These are phyloP conservation scores for Candida ovalis DNA, from an alignment of 805 yeast genomes.

Conservation along the genomic window DNA sequence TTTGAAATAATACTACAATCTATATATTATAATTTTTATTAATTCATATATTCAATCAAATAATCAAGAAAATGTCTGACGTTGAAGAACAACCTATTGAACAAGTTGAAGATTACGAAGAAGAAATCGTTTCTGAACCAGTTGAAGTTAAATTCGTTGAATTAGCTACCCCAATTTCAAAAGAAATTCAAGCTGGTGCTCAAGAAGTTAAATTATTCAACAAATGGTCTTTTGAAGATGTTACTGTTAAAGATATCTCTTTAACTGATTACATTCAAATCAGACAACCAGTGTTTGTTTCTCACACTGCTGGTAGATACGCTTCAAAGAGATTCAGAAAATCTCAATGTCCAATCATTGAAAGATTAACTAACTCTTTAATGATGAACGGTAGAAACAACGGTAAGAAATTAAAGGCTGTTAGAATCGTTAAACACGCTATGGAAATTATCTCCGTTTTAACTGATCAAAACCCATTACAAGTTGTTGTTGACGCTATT, in stretches of 20 bases:
- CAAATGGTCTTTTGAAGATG: constrained; percentile 99
- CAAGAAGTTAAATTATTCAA: constrained; percentile 96
- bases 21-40: no score
- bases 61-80: constrained; percentile 67
- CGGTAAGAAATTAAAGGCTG: constrained; percentile 99
- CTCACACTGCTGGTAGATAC: constrained; percentile 99
- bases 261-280: constrained; percentile 97
- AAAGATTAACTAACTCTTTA: constrained; percentile 98
- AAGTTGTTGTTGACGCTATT: constrained; percentile 98
- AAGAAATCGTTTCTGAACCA: constrained; percentile 82
- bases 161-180: constrained; percentile 95
- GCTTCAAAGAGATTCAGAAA: constrained; percentile 99
- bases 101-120: constrained; percentile 43
- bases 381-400: constrained; percentile 99
- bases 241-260: constrained; percentile 96
- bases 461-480: constrained; percentile 99
- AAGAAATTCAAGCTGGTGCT: constrained; percentile 93
- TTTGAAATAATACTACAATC: no score
- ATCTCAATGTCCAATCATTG: constrained; percentile 99
- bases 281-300: constrained; percentile 94
- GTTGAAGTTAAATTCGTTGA: constrained; percentile 73
- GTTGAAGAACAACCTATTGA: constrained; percentile 64
- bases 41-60: background rate
- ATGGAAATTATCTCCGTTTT: constrained; percentile 95
- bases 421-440: constrained; percentile 99